phyloP scores from a whole-genome alignment of 768 basidiomycete genomes.

The Antrodiella citrinella region DNA sequence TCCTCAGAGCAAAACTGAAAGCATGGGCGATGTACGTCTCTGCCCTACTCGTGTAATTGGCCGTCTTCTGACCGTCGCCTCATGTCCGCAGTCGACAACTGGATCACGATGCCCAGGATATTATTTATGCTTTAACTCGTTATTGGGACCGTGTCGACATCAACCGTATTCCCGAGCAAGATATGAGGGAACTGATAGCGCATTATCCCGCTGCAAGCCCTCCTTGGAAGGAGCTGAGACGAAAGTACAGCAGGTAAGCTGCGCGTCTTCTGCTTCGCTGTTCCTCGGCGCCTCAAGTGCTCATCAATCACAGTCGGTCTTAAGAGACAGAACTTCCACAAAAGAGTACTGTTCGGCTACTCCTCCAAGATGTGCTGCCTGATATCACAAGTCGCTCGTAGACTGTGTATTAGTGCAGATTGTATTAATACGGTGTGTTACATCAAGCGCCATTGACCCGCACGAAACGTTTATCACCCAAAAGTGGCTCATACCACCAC shows the following conservation, averaged over 20 bases:
- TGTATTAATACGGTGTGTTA: background rate
- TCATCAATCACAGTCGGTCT: background rate
- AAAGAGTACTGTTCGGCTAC: background rate
- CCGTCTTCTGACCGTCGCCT: constrained; percentile 5
- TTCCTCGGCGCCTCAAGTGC: background rate
- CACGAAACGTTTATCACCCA: background rate
- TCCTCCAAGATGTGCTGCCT: background rate
- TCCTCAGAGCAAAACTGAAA: constrained; percentile 79
- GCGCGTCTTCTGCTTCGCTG: background rate
- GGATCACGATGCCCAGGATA: constrained; percentile 73
- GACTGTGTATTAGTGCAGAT: background rate
- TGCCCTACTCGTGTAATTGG: constrained; percentile 11
- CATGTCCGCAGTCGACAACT: constrained; percentile 44
- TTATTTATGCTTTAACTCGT: constrained; percentile 57
- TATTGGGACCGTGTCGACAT: constrained; percentile 82
- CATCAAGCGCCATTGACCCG: background rate
- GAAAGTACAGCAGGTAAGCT: constrained; percentile 60
- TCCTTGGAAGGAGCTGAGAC: constrained; percentile 68
- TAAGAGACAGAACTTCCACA: background rate
- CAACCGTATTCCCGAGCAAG: constrained; percentile 78
- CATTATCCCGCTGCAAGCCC: constrained; percentile 52
- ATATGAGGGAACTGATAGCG: constrained; percentile 72
- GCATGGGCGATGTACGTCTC: constrained; percentile 66
- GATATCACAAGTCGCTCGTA: background rate
- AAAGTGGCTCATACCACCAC: background rate